Evolutionary conservation across 1,139 yeast species (phyloP).

Genomic region (Lodderomyces metapsilosis): DNA sequence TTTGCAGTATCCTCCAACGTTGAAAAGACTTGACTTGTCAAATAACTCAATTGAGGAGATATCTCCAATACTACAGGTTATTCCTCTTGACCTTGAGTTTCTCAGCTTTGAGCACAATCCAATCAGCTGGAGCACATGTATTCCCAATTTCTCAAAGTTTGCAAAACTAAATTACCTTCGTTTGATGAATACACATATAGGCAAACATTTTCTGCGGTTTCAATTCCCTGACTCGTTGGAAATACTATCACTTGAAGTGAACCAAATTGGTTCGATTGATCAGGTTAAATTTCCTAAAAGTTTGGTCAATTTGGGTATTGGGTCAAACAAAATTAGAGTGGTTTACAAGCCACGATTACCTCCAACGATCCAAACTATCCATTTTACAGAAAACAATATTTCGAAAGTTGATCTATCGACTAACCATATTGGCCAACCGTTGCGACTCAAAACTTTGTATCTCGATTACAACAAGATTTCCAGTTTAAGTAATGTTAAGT

Average conservation of each 20-base stretch:
- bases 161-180: constrained; percentile 16
- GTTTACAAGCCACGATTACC: constrained; percentile 19
- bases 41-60: constrained; percentile 17
- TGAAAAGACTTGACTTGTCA: constrained; percentile 16
- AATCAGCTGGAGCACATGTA: constrained; percentile 19
- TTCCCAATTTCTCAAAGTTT: constrained; percentile 13
- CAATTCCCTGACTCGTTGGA: constrained; percentile 20
- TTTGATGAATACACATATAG: constrained; percentile 21
- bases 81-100: constrained; percentile 13
- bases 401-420: constrained; percentile 18
- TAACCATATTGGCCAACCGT: constrained; percentile 16
- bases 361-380: constrained; percentile 16
- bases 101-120: constrained; percentile 25
- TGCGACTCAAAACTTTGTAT: constrained; percentile 19
- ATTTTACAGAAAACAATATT: constrained; percentile 24
- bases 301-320: constrained; percentile 21
- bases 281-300: constrained; percentile 20
- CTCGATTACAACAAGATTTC: constrained; percentile 20
- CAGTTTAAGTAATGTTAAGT: constrained; percentile 15
- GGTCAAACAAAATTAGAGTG: constrained; percentile 19
- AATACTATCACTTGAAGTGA: constrained; percentile 23
- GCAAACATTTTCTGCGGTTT: constrained; percentile 14
- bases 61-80: constrained; percentile 1
- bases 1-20: constrained; percentile 11
- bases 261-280: constrained; percentile 20